Conservation (phyloP, 805 yeast genomes). For the Hanseniaspora opuntiae region DNA sequence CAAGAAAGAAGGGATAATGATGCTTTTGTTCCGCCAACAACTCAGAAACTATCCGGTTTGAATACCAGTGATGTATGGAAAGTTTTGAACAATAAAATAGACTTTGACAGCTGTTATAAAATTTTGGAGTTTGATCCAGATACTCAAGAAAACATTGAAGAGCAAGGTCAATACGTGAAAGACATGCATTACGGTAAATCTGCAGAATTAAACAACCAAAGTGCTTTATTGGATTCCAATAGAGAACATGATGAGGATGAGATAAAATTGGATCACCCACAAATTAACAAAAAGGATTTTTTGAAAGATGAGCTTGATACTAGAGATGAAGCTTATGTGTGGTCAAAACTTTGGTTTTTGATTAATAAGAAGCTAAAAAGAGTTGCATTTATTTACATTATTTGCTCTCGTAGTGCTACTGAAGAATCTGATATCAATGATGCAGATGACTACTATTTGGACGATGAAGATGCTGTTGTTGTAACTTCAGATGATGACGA, state of each 20-base stretch:
- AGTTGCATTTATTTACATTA: conserved; percentile 72
- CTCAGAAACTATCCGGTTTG: conserved; percentile 4
- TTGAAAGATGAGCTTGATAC: conserved; percentile 50
- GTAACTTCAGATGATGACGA: conserved; percentile 15
- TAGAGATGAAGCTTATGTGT: conserved; percentile 39
- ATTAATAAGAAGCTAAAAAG: conserved; percentile 84
- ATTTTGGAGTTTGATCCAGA: conserved; percentile 5
- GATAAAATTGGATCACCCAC: conserved; percentile 29
- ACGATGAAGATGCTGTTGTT: conserved; percentile 27
- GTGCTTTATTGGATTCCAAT: background rate
- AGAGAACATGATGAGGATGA: background rate
- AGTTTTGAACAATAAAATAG: conserved; percentile 6
- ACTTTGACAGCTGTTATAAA: conserved; percentile 4
- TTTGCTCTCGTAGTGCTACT: conserved; percentile 34
- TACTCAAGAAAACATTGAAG: conserved; percentile 5
- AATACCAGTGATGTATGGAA: conserved; percentile 7
- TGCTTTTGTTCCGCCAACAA: conserved; percentile 10
- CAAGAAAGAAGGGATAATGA: background rate
- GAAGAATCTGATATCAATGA: conserved; percentile 18
- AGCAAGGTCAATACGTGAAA: background rate
- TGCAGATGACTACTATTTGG: conserved; percentile 2
- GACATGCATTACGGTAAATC: background rate
- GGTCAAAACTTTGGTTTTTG: conserved; percentile 65
- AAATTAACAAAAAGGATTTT: conserved; percentile 39
- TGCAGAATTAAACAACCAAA: background rate